Base-by-base conservation (phyloP, 805 yeast species). In the Metschnikowia cerradonensis region DNA sequence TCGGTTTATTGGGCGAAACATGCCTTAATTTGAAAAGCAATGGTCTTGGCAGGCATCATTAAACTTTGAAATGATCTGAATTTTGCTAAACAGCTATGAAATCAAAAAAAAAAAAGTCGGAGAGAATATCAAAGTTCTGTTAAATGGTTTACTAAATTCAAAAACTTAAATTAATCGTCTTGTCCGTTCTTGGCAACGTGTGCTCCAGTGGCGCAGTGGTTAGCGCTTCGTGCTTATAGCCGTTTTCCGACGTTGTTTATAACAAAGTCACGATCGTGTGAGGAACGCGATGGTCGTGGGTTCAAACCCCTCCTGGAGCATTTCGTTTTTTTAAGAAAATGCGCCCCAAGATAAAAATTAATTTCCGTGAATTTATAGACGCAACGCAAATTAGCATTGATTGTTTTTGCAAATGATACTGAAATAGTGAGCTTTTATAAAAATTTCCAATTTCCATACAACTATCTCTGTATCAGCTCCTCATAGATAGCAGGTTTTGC, bases 261-360 rank as follows among this genome's bases (percentile, higher is more conserved):
- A 36, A 44, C 75, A 67, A 68, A 67, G 76, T 70, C 76, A 71
- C 77, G 75, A 75, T 72, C 78, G 78, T 73, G 77, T 73, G 77
- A 72, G 78, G 76, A 72, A 73, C 78, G 78, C 78, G 77, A 73
- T 73, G 77, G 78, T 73, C 78, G 76, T 72, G 76, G 77, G 78
- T 73, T 73, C 78, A 70, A 73, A 67, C 77, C 77, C 77, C 76
- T 72, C 76, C 77, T 71, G 72, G 77, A 73, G 76, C 78, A 73
- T 71, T 68, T 67, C 65, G 61, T 57, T 65, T 67, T 68, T 68
- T 65, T 61, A n/a, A 26, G 4, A 17, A 7, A 19, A 17, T 17
- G 22, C 22, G 14, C 22, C 34, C 33, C 1, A 17, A 17, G 19
- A 17, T 17, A 0, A 17, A 39, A 2, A 1, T 34, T 14, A 20